These are phyloP conservation scores for Colletotrichum incanum DNA, from an alignment of 2,329 filamentous ascomycete genomes.

Conservation along the genomic window DNA sequence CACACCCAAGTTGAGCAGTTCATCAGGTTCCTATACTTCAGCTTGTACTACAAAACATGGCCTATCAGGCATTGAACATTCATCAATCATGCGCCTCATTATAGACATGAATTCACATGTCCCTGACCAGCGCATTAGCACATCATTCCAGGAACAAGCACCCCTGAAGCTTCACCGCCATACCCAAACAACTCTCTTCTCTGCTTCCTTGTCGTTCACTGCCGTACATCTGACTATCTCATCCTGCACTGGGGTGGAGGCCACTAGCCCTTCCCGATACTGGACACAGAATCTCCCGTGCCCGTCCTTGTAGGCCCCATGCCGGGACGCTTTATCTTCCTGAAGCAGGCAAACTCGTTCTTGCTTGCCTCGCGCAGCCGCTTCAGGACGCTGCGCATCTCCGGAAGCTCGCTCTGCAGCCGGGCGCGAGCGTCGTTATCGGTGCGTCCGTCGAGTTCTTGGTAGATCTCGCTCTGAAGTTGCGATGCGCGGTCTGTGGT, in stretches of 20 bases:
- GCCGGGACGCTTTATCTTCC: constrained; percentile 70
- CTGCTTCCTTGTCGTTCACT: not conserved
- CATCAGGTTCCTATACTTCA: not conserved
- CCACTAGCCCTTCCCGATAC: constrained; percentile 40
- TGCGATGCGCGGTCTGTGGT: constrained; percentile 87
- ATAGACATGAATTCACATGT: not conserved
- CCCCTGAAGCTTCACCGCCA: not conserved
- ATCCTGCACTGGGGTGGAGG: constrained; percentile 37
- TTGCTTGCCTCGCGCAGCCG: constrained; percentile 84
- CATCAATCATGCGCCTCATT: constrained; percentile 17
- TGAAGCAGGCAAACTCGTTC: constrained; percentile 91
- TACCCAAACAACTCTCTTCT: not conserved
- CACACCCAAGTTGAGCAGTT: not conserved
- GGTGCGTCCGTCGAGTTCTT: constrained; percentile 89
- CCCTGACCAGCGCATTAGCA: not conserved
- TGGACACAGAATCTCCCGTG: constrained; percentile 51
- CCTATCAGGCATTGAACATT: constrained; percentile 26
- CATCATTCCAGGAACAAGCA: not conserved
- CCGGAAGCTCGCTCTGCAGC: constrained; percentile 89
- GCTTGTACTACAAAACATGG: constrained; percentile 29
- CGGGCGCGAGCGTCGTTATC: constrained; percentile 86
- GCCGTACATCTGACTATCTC: constrained; percentile 2
- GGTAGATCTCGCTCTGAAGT: constrained; percentile 91
- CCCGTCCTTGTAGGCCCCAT: constrained; percentile 52
- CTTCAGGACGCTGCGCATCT: constrained; percentile 91